These are phyloP conservation scores for Mrakiaceae sp. DNA, from an alignment of 1,284 basidiomycete genomes.

Conservation along the genomic window DNA sequence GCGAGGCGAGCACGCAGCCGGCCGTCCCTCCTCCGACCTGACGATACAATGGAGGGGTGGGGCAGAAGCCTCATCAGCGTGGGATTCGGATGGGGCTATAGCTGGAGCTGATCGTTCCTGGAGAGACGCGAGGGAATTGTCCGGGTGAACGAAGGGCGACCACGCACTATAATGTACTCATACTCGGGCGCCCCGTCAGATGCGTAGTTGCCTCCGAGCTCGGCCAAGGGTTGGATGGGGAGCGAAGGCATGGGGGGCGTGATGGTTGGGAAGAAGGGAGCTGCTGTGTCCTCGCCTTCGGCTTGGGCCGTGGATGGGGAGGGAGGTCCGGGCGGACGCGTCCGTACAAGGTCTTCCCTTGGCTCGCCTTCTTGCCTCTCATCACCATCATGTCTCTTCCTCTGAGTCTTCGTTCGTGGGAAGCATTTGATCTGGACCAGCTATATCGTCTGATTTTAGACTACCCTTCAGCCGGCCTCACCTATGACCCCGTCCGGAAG, in stretches of 20 bases:
- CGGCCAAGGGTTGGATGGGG: slow-evolving; percentile 2
- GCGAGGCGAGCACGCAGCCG: slow-evolving; percentile 16
- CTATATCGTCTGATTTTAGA: too few relatives aligned
- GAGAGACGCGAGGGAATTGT: neutral
- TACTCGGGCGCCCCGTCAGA: slow-evolving; percentile 4
- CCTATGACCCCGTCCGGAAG: slow-evolving; percentile 7
- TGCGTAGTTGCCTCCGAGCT: neutral
- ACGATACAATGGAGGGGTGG: too few relatives aligned
- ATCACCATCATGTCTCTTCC: too few relatives aligned
- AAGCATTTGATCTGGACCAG: too few relatives aligned
- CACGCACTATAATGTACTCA: slow-evolving; percentile 16
- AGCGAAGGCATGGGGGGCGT: neutral
- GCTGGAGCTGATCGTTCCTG: too few relatives aligned
- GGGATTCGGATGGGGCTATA: too few relatives aligned
- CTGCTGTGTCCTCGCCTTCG: too few relatives aligned
- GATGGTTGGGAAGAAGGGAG: neutral
- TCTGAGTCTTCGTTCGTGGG: too few relatives aligned
- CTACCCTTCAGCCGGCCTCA: neutral
- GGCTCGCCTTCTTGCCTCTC: too few relatives aligned
- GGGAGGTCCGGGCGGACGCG: too few relatives aligned
- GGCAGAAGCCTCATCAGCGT: neutral
- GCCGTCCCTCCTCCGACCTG: slow-evolving; percentile 16
- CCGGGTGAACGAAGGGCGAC: neutral
- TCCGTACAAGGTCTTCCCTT: too few relatives aligned
- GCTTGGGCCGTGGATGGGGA: too few relatives aligned